Conservation (phyloP, 805 yeast genomes). For the Pichia pseudocactophila region DNA sequence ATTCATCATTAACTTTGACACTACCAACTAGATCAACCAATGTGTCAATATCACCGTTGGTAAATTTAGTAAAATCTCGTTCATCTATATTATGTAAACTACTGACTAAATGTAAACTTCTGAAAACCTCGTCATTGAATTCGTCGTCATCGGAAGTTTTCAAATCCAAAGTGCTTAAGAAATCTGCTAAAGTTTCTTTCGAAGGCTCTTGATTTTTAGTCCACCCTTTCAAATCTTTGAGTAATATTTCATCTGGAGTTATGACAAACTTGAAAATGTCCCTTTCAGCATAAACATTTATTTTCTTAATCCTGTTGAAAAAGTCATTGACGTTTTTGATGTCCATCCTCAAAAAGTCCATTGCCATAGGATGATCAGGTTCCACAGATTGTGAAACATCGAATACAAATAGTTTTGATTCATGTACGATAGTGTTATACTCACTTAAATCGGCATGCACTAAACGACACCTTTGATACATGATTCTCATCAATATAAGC, state of each 20-base stretch:
- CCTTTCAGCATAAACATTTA: slow-evolving; percentile 74
- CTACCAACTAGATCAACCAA: slow-evolving; percentile 55
- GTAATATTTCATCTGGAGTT: slow-evolving; percentile 12
- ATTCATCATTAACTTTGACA: slow-evolving; percentile 19
- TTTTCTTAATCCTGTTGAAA: slow-evolving; percentile 61
- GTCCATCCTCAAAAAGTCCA: slow-evolving; percentile 95
- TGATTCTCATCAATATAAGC: slow-evolving; percentile 73
- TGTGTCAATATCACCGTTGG: slow-evolving; percentile 73
- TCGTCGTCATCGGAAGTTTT: slow-evolving; percentile 43
- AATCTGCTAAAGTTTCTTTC: slow-evolving; percentile 32
- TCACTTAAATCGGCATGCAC: slow-evolving; percentile 97
- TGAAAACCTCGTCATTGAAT: slow-evolving; percentile 78
- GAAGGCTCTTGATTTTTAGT: slow-evolving; percentile 27
- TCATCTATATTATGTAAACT: slow-evolving; percentile 82
- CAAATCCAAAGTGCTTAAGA: slow-evolving; percentile 45
- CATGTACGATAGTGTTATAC: slow-evolving; percentile 82
- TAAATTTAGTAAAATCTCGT: slow-evolving; percentile 73
- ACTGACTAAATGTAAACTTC: slow-evolving; percentile 69
- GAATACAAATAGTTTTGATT: slow-evolving; percentile 69
- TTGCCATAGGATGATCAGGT: slow-evolving; percentile 94
- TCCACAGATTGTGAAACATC: slow-evolving; percentile 98
- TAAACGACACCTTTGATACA: slow-evolving; percentile 80
- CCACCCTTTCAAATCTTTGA: slow-evolving; percentile 18
- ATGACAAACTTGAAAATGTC: slow-evolving; percentile 71
- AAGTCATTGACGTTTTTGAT: slow-evolving; percentile 90